A percentile compares a stretch with the other conserved stretches of the same genome.
phyloP scores from a whole-genome alignment of 192 early-diverging fungal genomes.

The Gaertneriomyces sp. region DNA sequence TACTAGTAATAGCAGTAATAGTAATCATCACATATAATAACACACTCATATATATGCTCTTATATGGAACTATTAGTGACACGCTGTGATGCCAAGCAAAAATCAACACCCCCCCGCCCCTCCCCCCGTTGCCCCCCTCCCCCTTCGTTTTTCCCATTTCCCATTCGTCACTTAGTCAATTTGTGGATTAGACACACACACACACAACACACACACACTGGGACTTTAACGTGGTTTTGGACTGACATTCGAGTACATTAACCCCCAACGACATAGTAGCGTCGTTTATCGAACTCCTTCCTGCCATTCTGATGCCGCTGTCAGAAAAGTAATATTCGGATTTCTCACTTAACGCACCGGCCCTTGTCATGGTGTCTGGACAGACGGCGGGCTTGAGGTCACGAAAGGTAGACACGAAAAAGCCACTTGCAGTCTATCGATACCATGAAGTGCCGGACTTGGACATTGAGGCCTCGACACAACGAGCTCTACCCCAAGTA shows the following conservation, averaged over 20 bases:
- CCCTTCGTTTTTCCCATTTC: too few species aligned
- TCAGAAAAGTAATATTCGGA: slow-evolving; percentile 31
- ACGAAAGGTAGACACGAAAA: slow-evolving; percentile 85
- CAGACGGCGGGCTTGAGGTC: slow-evolving; percentile 35
- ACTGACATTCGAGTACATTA: slow-evolving; percentile 15
- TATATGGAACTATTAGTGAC: too few species aligned
- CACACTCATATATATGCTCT: too few species aligned
- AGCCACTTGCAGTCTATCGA: slow-evolving; percentile 74
- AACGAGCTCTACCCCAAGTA: slow-evolving; percentile 60
- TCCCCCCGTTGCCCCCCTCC: too few species aligned
- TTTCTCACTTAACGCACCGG: slow-evolving; percentile 12
- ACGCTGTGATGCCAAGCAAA: too few species aligned
- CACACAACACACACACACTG: too few species aligned
- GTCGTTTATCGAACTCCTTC: not conserved
- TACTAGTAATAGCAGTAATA: too few species aligned
- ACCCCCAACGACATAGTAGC: slow-evolving; percentile 8
- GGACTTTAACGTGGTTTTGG: not conserved
- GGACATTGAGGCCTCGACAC: slow-evolving; percentile 68
- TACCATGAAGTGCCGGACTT: slow-evolving; percentile 80
- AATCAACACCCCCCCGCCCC: too few species aligned
- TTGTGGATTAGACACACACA: too few species aligned
- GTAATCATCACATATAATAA: too few species aligned
- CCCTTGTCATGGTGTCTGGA: slow-evolving; percentile 26
- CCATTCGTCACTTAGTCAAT: too few species aligned
- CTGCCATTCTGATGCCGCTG: slow-evolving; percentile 24